Percentiles rank a stretch among this genome's conserved stretches.
These are phyloP conservation scores for Globisporangium middletonii DNA, from an alignment of 352 stramenopile genomes.

Conservation along the genomic window DNA sequence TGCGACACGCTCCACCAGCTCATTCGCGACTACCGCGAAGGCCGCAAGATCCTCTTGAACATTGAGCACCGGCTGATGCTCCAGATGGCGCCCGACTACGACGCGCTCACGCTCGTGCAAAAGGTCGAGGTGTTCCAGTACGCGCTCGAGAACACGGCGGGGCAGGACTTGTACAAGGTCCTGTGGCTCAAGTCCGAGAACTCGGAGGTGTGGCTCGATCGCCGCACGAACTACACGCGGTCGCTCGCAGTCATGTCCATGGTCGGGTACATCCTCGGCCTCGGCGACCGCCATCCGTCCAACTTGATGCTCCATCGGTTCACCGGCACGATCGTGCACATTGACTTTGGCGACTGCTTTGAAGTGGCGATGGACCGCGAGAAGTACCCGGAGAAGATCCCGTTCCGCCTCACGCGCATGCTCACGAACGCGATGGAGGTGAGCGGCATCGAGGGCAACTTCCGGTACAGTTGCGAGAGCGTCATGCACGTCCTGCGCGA, in stretches of 20 bases:
- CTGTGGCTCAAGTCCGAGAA: slow-evolving; percentile 94
- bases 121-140: slow-evolving; percentile 98
- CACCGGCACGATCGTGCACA: slow-evolving; percentile 96
- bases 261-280: slow-evolving; percentile 97
- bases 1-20: slow-evolving; percentile 98
- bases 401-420: slow-evolving; percentile 99
- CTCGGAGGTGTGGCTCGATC: slow-evolving; percentile 98
- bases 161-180: slow-evolving; percentile 98
- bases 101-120: slow-evolving; percentile 94
- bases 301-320: slow-evolving; percentile 99
- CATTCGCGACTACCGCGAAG: slow-evolving; percentile 93
- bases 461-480: slow-evolving; percentile 95
- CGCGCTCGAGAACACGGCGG: slow-evolving; percentile 89
- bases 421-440: slow-evolving; percentile 99
- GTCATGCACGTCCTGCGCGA: slow-evolving; percentile 97
- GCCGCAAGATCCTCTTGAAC: slow-evolving; percentile 89
- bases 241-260: slow-evolving; percentile 99
- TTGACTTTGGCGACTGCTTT: slow-evolving; percentile 97
- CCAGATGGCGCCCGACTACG: slow-evolving; percentile 93
- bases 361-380: slow-evolving; percentile 98
- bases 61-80: slow-evolving; percentile 91
- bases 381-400: slow-evolving; percentile 99
- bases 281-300: slow-evolving; percentile 98
- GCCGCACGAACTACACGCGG: slow-evolving; percentile 96
- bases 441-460: slow-evolving; percentile 97